These are phyloP conservation scores for Suillus hirtellus DNA, from an alignment of 768 basidiomycete genomes.

Conservation along the genomic window DNA sequence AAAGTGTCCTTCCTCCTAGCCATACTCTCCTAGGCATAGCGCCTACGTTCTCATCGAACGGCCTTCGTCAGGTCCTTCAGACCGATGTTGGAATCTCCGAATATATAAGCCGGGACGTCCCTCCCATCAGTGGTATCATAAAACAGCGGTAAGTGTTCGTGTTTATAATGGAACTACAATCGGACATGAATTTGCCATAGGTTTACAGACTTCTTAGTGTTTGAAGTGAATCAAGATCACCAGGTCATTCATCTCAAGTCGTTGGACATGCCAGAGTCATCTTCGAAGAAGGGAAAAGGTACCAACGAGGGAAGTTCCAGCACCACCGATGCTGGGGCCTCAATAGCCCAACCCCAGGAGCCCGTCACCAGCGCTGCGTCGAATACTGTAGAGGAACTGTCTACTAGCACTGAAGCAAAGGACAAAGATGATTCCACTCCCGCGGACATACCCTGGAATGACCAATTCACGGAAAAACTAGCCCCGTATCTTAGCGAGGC, in stretches of 20 bases:
- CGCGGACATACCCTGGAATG: conserved; percentile 62
- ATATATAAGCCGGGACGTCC: conserved; percentile 70
- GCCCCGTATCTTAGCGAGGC: conserved; percentile 63
- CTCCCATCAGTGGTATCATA: conserved; percentile 87
- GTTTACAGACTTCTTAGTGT: conserved; percentile 96
- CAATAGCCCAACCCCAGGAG: neutral
- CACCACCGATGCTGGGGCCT: conserved; percentile 15
- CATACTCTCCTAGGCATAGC: conserved; percentile 64
- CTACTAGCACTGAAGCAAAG: conserved; percentile 14
- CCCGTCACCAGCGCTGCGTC: conserved; percentile 4
- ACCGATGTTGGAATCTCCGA: conserved; percentile 89
- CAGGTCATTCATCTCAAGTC: conserved; percentile 81
- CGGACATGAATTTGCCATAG: conserved; percentile 40
- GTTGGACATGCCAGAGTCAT: conserved; percentile 65
- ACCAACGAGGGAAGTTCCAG: conserved; percentile 17
- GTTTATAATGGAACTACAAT: conserved; percentile 1
- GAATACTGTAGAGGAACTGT: conserved; percentile 6
- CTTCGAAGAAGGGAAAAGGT: conserved; percentile 42
- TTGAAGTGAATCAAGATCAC: conserved; percentile 82
- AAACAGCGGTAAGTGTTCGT: conserved; percentile 77
- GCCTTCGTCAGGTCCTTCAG: conserved; percentile 64
- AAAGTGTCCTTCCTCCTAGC: conserved; percentile 68
- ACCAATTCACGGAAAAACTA: conserved; percentile 55
- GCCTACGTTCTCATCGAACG: conserved; percentile 49
- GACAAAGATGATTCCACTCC: conserved; percentile 18